Conservation (phyloP, 139 green algal species). For the Chlamydomonas urium region DNA sequence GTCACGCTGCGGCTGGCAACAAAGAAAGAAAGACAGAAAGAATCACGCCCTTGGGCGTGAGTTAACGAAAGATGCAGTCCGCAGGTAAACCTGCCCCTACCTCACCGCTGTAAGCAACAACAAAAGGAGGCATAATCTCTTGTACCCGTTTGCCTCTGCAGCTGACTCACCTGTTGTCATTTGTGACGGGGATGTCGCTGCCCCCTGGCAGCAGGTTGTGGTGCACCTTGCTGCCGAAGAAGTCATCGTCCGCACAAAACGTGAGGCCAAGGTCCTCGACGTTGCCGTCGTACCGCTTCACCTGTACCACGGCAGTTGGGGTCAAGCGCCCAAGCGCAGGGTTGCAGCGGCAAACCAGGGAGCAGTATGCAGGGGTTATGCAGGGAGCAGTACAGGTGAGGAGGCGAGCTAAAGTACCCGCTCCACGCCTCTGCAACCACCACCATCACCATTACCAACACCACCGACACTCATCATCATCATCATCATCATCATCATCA, state of each 20-base stretch:
- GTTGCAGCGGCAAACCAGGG: neutral
- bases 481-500: constrained; percentile 8
- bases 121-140: too few species aligned
- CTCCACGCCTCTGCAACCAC: too few species aligned
- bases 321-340: too few species aligned
- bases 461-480: neutral
- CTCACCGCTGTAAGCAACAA: too few species aligned
- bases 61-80: too few species aligned
- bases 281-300: constrained; percentile 69
- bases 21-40: neutral
- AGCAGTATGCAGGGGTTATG: neutral
- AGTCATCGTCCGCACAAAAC: constrained; percentile 66
- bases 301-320: constrained; percentile 28
- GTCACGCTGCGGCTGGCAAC: too few species aligned
- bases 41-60: too few species aligned
- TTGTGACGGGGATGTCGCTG: constrained; percentile 52
- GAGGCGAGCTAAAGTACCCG: too few species aligned
- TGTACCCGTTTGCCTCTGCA: too few species aligned
- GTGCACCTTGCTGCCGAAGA: constrained; percentile 46
- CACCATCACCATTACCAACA: neutral
- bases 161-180: constrained; percentile 60
- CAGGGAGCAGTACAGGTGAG: too few species aligned
- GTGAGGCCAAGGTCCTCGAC: constrained; percentile 69
- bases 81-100: too few species aligned
- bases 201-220: constrained; percentile 21